Evolutionary conservation across 2,329 filamentous ascomycete genomes (phyloP).

Genomic region (Ascochyta rabiei): DNA sequence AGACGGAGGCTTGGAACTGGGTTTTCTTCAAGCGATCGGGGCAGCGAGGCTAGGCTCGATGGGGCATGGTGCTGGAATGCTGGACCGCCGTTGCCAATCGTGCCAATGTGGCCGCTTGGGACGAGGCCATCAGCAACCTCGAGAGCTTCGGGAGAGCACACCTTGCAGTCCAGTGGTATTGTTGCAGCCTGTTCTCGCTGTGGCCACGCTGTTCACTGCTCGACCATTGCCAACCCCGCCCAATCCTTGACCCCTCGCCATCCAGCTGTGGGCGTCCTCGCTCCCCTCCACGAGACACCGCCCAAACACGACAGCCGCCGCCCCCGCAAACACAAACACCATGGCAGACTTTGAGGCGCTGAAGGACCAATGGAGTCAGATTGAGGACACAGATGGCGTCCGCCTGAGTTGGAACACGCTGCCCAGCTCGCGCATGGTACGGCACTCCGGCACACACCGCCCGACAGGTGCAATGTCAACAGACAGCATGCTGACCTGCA

Average conservation of each 20-base stretch:
- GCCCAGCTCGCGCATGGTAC: slow-evolving; percentile 91
- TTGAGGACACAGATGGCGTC: slow-evolving; percentile 95
- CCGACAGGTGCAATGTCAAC: slow-evolving; percentile 11
- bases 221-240: slow-evolving; percentile 7
- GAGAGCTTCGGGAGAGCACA: slow-evolving; percentile 36
- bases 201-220: slow-evolving; percentile 23
- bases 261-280: slow-evolving; percentile 41
- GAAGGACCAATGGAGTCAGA: slow-evolving; percentile 95
- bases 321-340: slow-evolving; percentile 34
- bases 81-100: slow-evolving; percentile 30
- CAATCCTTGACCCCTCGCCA: slow-evolving; percentile 33
- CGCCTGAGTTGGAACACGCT: slow-evolving; percentile 99
- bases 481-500: slow-evolving; percentile 33
- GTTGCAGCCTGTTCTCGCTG: slow-evolving; percentile 30
- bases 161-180: slow-evolving; percentile 20
- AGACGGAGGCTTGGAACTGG: slow-evolving; percentile 47
- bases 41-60: slow-evolving; percentile 27
- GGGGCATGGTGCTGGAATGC: slow-evolving; percentile 24
- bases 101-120: slow-evolving; percentile 32
- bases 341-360: slow-evolving; percentile 89
- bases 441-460: slow-evolving; percentile 14
- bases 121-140: slow-evolving; percentile 15
- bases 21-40: slow-evolving; percentile 19
- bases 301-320: slow-evolving; percentile 18
- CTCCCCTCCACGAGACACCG: slow-evolving; percentile 35